phyloP scores from a whole-genome alignment of 2,329 filamentous ascomycete species.

The Nothomitra cinnamomea region DNA sequence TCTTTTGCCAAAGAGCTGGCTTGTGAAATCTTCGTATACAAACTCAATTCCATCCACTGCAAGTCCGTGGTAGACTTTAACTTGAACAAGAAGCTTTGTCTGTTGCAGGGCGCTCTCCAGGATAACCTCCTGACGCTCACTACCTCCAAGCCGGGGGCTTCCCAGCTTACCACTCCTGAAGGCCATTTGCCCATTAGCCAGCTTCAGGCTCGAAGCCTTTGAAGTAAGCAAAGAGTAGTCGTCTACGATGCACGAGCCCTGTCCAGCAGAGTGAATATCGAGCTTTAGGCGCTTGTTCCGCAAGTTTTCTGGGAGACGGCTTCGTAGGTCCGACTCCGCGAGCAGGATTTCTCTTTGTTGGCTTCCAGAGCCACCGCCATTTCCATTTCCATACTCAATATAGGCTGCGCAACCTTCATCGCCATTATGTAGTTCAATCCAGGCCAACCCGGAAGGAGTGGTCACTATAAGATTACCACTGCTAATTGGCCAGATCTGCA shows the following conservation, averaged over 20 bases:
- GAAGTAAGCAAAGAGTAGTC: slow-evolving; percentile 54
- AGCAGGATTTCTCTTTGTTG: slow-evolving; percentile 58
- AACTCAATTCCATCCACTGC: slow-evolving; percentile 82
- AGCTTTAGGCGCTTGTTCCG: slow-evolving; percentile 51
- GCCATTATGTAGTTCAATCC: slow-evolving; percentile 65
- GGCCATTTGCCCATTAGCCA: slow-evolving; percentile 57
- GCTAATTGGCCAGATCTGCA: slow-evolving; percentile 77
- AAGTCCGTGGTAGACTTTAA: slow-evolving; percentile 60
- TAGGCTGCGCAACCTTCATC: slow-evolving; percentile 65
- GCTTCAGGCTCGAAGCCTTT: slow-evolving; percentile 55
- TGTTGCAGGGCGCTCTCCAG: slow-evolving; percentile 51
- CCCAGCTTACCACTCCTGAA: slow-evolving; percentile 65
- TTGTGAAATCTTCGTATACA: slow-evolving; percentile 71
- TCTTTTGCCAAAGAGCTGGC: slow-evolving; percentile 70
- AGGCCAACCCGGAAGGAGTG: slow-evolving; percentile 66
- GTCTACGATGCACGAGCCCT: slow-evolving; percentile 57
- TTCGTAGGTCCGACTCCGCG: slow-evolving; percentile 57
- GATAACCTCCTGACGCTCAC: slow-evolving; percentile 52
- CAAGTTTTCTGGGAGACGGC: slow-evolving; percentile 52
- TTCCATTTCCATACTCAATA: slow-evolving; percentile 59
- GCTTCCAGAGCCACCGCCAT: slow-evolving; percentile 33
- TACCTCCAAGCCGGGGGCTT: slow-evolving; percentile 51
- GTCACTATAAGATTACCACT: slow-evolving; percentile 59
- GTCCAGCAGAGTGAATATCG: slow-evolving; percentile 58
- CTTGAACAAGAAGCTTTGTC: slow-evolving; percentile 55